Evolutionary conservation across 768 basidiomycete species (phyloP), one percentile per base, ranked within the genome.

Genomic region (Suillus ampliporus): DNA sequence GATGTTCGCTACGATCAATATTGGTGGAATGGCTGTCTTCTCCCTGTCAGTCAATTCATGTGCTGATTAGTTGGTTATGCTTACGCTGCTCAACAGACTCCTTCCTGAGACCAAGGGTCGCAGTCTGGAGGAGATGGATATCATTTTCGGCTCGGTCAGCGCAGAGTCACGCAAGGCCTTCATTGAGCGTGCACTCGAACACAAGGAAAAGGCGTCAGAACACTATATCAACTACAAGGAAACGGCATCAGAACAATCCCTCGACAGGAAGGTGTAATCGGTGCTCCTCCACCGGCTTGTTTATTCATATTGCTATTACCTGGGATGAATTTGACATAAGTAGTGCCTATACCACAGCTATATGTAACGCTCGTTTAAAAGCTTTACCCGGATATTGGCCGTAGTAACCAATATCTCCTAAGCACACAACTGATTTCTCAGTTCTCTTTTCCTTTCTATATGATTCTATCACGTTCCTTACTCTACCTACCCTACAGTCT

Each of bases 1-100:
- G 68, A 85, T 91, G 83, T 92, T 92, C 70, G 91, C 80, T 2
- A 79, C 90, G 26, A 83, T 93, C 74, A 91, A 93, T 75, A 79
- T 92, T 44, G 84, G 79, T 38, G 91, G 83, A 19, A 89, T 91
- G 87, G 87, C 78, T 35, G 71, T 79, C 14, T 92, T 94, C 73
- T 78, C 90, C 0, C 71, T 89, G 87, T 90, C 64, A 68, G 83
- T 74, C 9, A 4, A 9, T 9, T n/a, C 43, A 14, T 57, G 54
- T 28, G n/a, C 28, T 15, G 28, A 28, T 34, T 21, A 26, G 10
- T 63, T 58, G 26, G 11, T 53, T 11, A 58, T 59, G 13, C 61
- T 40, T 26, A 41, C 34, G 37, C 21, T 7, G 60, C 52, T 61
- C 31, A 58, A 6, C 48, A 87, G 85, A 4, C 57, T 87, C 52